phyloP scores from a whole-genome alignment of 192 early-diverging fungal genomes.

The Gigaspora rosea region DNA sequence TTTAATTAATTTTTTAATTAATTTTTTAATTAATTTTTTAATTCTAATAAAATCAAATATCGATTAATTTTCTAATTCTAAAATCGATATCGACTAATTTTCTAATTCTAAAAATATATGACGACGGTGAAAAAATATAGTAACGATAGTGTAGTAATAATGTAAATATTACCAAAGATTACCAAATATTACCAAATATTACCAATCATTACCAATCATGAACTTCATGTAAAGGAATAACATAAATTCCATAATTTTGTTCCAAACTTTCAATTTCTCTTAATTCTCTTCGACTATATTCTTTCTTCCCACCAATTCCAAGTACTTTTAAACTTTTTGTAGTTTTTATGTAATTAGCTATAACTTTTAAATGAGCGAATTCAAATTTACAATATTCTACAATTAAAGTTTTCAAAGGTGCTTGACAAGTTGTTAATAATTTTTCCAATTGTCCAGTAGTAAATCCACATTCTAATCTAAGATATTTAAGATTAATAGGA shows the following conservation, averaged over 20 bases:
- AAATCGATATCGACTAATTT: no score
- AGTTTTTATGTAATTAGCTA: neutral
- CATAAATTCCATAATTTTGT: neutral
- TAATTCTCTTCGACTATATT: neutral
- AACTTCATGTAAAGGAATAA: neutral
- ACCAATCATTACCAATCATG: neutral
- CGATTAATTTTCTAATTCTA: no score
- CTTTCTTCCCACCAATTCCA: neutral
- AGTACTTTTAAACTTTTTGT: neutral
- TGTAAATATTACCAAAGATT: no score
- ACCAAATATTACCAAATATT: no score
- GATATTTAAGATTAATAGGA: neutral
- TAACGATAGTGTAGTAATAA: no score
- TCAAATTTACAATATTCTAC: constrained; percentile 7
- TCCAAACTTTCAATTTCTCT: neutral
- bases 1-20: no score
- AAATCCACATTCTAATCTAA: constrained; percentile 14
- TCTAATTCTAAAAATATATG: no score
- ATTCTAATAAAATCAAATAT: no score
- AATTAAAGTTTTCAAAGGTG: neutral
- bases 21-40: no score
- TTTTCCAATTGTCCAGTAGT: neutral
- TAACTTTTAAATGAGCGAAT: neutral
- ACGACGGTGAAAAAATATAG: no score
- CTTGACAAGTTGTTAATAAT: neutral